Base-by-base conservation (phyloP, 2,329 filamentous ascomycete species). In the Coleophoma crateriformis region DNA sequence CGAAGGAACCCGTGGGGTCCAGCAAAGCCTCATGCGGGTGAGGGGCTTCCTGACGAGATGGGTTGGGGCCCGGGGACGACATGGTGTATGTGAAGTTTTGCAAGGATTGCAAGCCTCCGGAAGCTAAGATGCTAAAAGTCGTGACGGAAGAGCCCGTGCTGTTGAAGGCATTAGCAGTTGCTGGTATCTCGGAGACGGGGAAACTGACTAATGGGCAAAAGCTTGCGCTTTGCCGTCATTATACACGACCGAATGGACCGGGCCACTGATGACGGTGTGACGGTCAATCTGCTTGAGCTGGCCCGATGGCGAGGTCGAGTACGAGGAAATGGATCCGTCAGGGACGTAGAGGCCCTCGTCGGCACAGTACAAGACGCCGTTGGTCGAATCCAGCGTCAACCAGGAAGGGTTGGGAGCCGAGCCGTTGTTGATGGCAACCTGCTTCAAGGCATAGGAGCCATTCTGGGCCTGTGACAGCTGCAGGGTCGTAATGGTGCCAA, bases 11-110 rank as follows among this genome's bases (percentile, higher is more conserved):
- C 2, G 74, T 76, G 1, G 77, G 78, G 54, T 81, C 78, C 33
- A 79, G 58, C 51, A 79, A 59, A 5, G 71, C 70, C 55, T 78
- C 64, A 56, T 81, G 78, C 0, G 77, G 76, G 51, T 78, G 75
- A 2, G 76, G 66, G 1, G 68, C 58, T 33, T 72, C 66, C 61
- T 78, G 72, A 49, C 72, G 69, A 10, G 58, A 17, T 0, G 61
- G 64, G 37, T 64, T 56, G 19, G 69, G 61, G 40, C 71, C 71
- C 0, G 67, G 65, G 4, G 45, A 54, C 1, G 61, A 50, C 38
- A 69, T 49, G 11, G 61, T 67, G 61, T 71, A 77, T 38, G 63
- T 63, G 57, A 77, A 66, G 34, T 63, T 65, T 54, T 78, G 68
- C 10, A 70, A 52, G 7, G 48, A 45, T 2, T 44, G 12, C 5